Evolutionary conservation across 495 filamentous ascomycete species (phyloP), one percentile per base, ranked within the genome.

Genomic region (Neurospora discreta): DNA sequence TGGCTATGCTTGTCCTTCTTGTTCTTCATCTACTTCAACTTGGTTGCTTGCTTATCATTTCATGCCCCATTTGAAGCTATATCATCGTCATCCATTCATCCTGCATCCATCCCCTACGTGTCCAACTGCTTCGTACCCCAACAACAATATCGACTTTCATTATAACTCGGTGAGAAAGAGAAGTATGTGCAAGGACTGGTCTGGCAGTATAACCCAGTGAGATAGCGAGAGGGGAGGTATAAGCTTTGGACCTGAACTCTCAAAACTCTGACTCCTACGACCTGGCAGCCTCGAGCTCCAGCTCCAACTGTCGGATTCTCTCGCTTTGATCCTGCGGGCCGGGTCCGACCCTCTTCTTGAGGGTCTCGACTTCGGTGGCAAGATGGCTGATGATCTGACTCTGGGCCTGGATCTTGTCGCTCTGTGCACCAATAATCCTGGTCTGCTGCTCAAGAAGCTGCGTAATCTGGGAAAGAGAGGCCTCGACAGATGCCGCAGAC

Each of bases 261-360:
- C n/a, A 58, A 38, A 52, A 38, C 26, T 33, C n/a, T 5, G 16
- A 43, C 40, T 40, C 78, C 70, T 60, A 84, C 60, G 82, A 84
- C 71, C 78, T 77, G 3, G 83, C 76, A 75, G 79, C 87, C 77
- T 92, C 90, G 68, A 92, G 77, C 78, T 91, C 89, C 68, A 91
- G 80, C 78, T 92, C 90, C 73, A 92, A 76, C 79, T 91, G 87
- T 72, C 89, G 81, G 74, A 92, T 91, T 65, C 88, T 82, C 80
- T 91, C 90, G 78, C 86, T 90, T 83, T 91, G 89, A 75, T 89
- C 85, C 74, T 86, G 81, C 42, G 81, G 82, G 52, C 84, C 85
- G 1, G 86, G 80, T n/a, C 83, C 86, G 39, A 90, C 82, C 72
- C 82, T 85, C 79, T 87, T 87, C 84, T 92, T 93, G 72, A 95